These are phyloP conservation scores for Ulmus americana DNA, from an alignment of 331 rosid species.

Conservation along the genomic window DNA sequence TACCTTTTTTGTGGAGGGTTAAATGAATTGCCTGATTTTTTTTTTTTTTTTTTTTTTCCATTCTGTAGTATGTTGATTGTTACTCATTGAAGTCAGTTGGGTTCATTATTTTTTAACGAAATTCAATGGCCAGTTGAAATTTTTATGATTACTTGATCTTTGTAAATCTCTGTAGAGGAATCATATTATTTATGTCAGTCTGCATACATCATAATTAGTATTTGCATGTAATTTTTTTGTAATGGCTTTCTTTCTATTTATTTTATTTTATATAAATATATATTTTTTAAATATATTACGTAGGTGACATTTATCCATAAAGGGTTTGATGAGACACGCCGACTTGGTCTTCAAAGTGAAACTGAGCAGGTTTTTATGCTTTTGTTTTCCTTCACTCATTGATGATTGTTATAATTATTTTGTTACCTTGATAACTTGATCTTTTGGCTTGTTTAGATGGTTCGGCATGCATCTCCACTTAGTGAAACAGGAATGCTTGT, in stretches of 20 bases:
- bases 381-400: constrained; percentile 15
- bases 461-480: constrained; percentile 65
- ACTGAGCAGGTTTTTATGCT: constrained; percentile 68
- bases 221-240: background rate
- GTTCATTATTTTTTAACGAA: background rate
- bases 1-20: background rate
- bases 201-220: background rate
- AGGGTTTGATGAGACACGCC: constrained; percentile 94
- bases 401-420: constrained; percentile 15
- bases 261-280: background rate
- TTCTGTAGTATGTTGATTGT: background rate
- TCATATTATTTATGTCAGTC: background rate
- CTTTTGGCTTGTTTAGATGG: constrained; percentile 52
- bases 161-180: background rate
- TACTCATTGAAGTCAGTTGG: background rate
- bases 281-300: constrained; percentile 17
- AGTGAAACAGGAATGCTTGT: constrained; percentile 97
- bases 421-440: constrained; percentile 20
- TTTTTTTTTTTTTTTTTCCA: background rate
- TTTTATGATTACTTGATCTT: background rate
- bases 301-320: constrained; percentile 90
- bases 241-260: too few relatives aligned
- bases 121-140: background rate
- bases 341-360: constrained; percentile 83
- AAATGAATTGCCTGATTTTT: too few relatives aligned